Evolutionary conservation across 2,329 filamentous ascomycete species (phyloP).

Genomic region (Calonectria crousiana): DNA sequence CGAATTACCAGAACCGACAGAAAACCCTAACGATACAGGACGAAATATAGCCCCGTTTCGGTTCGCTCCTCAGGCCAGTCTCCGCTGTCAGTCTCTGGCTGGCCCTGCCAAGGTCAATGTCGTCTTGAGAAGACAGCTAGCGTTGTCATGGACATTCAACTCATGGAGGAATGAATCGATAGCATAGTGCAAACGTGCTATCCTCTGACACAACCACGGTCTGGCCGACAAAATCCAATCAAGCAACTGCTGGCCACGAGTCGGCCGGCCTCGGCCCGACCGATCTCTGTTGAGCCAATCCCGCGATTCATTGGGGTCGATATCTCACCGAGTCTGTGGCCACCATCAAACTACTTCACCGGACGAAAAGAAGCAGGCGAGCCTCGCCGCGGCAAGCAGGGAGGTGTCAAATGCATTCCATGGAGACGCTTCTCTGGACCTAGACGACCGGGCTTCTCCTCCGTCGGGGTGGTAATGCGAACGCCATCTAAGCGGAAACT

Average conservation of each 20-base stretch:
- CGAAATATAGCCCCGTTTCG: constrained; percentile 18
- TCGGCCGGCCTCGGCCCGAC: neutral
- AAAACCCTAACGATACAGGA: neutral
- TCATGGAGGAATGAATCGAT: neutral
- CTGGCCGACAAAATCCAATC: neutral
- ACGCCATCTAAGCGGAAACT: neutral
- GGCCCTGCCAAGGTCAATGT: neutral
- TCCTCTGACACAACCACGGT: neutral
- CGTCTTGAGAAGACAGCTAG: neutral
- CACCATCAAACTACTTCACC: constrained; percentile 6
- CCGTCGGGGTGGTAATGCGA: neutral
- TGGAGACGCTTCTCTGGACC: neutral
- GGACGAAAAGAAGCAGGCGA: constrained; percentile 9
- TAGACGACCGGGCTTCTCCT: neutral
- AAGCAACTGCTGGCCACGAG: neutral
- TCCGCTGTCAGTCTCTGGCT: neutral
- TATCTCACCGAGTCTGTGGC: neutral
- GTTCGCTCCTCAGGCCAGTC: neutral
- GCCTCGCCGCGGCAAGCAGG: constrained; percentile 13
- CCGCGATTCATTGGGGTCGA: neutral
- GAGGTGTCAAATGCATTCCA: neutral
- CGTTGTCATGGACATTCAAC: neutral
- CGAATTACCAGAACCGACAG: constrained; percentile 3
- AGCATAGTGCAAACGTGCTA: neutral
- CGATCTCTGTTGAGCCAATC: neutral